A percentile compares a stretch with the other conserved stretches of the same genome.
These are phyloP conservation scores for Fusarium sp. DNA, from an alignment of 2,329 filamentous ascomycete genomes.

Conservation along the genomic window DNA sequence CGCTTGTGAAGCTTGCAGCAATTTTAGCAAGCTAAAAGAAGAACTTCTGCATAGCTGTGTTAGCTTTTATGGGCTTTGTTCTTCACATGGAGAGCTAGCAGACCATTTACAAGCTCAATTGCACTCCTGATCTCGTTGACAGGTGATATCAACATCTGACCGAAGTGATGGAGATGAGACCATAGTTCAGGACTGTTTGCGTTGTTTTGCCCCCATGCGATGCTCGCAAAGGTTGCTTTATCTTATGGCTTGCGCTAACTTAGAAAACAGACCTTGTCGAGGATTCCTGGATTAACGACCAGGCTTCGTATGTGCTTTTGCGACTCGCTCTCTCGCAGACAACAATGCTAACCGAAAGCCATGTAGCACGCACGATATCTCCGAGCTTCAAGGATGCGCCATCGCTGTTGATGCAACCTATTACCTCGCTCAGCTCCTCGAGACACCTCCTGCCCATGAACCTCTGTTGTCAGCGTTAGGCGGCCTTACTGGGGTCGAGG, in stretches of 20 bases:
- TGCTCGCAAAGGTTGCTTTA: slow-evolving; percentile 2
- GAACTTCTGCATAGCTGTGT: slow-evolving; percentile 17
- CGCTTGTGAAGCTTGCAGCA: slow-evolving; percentile 28
- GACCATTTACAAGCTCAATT: slow-evolving; percentile 40
- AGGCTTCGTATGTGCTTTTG: slow-evolving; percentile 53
- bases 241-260: slow-evolving; percentile 40
- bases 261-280: slow-evolving; percentile 53
- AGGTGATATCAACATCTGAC: slow-evolving; percentile 19
- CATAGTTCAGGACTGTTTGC: slow-evolving; percentile 14
- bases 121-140: slow-evolving; percentile 31
- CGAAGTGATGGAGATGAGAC: slow-evolving; percentile 11
- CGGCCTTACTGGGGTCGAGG: slow-evolving; percentile 84
- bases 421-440: slow-evolving; percentile 85
- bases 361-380: slow-evolving; percentile 70
- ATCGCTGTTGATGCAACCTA: slow-evolving; percentile 91
- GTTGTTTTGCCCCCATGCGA: slow-evolving; percentile 11
- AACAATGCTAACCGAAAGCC: slow-evolving; percentile 42
- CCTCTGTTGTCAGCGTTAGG: slow-evolving; percentile 91
- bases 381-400: slow-evolving; percentile 78
- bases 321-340: slow-evolving; percentile 11
- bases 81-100: slow-evolving; percentile 14
- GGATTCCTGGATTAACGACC: slow-evolving; percentile 57
- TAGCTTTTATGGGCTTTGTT: slow-evolving; percentile 23
- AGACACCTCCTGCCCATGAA: slow-evolving; percentile 78
- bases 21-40: slow-evolving; percentile 6